Evolutionary conservation across 176 grass and related monocot species (phyloP), one percentile per base, ranked within the genome.

Genomic region (Pontederia crassipes): DNA sequence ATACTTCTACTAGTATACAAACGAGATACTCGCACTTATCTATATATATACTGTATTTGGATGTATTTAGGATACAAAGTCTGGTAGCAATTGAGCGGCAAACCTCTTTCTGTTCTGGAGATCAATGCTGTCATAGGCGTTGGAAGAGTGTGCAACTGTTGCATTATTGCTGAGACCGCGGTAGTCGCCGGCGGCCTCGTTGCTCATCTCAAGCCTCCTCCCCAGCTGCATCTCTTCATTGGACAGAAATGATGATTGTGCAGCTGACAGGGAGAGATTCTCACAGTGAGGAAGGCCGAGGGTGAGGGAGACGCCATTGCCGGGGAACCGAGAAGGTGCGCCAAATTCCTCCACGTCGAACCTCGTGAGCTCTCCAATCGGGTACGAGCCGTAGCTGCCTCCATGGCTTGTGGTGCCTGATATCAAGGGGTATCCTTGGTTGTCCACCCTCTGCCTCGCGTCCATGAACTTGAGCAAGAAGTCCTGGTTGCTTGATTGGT

Each of bases 381-480:
- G 75, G 64, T 86, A 90, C 11, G 51, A 49, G 12, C 4, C 74
- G 46, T 49, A 16, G 12, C 12, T 24, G 46, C 17, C 61, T 9
- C 59, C 71, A 11, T 72, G 46, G 57, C 27, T 17, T 7, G 15
- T 45, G n/a, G 5, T 17, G 28, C 70, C 12, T 40, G 57, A 28
- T 45, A 55, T 68, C 28, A 46, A 11, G 14, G 65, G 26, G 49
- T 55, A 68, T 49, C 50, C 52, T 45, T 68, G 65, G 14, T 55
- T 51, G 50, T 54, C 65, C 0, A 29, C n/a, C 2, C 35, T 61
- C 56, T 71, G 74, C 50, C 83, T 78, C 55, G 78, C 80, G 61
- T 91, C 93, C 84, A 98, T 92, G 76, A 98, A 92, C 66, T 83
- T 91, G 87, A 98, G 91, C 66, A 98, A 63, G 0, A 98, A 81